phyloP scores from a whole-genome alignment of 192 early-diverging fungal species.

The Phlyctochytrium planicorne region DNA sequence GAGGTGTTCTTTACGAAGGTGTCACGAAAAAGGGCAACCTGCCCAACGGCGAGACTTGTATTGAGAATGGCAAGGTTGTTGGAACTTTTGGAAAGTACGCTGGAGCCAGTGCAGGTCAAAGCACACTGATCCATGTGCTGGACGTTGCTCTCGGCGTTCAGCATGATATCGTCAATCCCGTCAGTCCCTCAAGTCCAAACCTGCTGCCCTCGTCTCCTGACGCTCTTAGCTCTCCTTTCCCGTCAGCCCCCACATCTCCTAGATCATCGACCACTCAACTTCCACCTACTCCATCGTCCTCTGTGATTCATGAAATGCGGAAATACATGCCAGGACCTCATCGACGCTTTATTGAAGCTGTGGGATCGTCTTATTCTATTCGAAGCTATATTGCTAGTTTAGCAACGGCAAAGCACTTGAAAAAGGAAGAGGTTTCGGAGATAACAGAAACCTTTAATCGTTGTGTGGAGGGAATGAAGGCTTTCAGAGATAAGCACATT shows the following conservation, averaged over 20 bases:
- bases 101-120: conserved; percentile 94
- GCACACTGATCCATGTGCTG: conserved; percentile 84
- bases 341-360: conserved; percentile 74
- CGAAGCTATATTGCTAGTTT: conserved; percentile 23
- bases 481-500: conserved; percentile 88
- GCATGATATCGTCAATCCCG: conserved; percentile 52
- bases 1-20: conserved; percentile 91
- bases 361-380: conserved; percentile 40
- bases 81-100: conserved; percentile 56
- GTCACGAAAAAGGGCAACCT: conserved; percentile 41
- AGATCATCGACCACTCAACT: conserved; percentile 28
- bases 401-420: neutral
- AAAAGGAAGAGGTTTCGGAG: conserved; percentile 24
- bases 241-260: conserved; percentile 9
- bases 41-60: conserved; percentile 18
- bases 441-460: conserved; percentile 75
- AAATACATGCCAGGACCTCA: conserved; percentile 88
- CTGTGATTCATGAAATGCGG: conserved; percentile 88
- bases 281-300: conserved; percentile 55
- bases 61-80: neutral
- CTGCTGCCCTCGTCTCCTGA: conserved; percentile 6
- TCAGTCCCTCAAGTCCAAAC: conserved; percentile 5
- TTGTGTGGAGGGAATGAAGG: conserved; percentile 77
- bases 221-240: conserved; percentile 16
- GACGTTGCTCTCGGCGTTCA: conserved; percentile 87